Percentiles rank a stretch among this genome's conserved stretches.
These are phyloP conservation scores for Phaffia rhodozyma DNA, from an alignment of 1,284 basidiomycete genomes.

Conservation along the genomic window DNA sequence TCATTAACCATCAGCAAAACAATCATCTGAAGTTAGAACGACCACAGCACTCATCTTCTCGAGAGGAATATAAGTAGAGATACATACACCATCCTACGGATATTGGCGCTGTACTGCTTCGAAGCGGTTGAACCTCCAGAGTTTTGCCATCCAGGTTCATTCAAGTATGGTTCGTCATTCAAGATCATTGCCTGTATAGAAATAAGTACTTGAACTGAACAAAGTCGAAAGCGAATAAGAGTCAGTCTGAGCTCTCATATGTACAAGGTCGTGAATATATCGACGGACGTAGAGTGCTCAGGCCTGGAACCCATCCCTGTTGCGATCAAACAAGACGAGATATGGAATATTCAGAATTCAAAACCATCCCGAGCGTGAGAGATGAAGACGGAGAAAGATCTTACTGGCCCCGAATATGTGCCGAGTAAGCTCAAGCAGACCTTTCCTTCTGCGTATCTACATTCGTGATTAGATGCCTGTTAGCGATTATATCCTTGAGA, in stretches of 20 bases:
- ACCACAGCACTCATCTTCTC: background rate
- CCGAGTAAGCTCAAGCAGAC: slow-evolving; percentile 83
- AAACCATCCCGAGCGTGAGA: background rate
- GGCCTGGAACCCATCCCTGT: slow-evolving; percentile 76
- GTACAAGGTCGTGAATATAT: slow-evolving; percentile 46
- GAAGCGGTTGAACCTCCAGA: slow-evolving; percentile 58
- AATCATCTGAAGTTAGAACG: too few species aligned
- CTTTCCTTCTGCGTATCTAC: slow-evolving; percentile 50
- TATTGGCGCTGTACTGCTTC: slow-evolving; percentile 51
- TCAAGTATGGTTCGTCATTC: slow-evolving; percentile 66
- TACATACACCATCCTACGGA: slow-evolving; percentile 59
- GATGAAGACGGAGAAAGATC: background rate
- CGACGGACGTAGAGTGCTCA: slow-evolving; percentile 49
- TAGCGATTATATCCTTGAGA: background rate
- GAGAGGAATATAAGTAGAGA: background rate
- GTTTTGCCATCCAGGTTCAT: slow-evolving; percentile 72
- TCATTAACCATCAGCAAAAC: too few species aligned
- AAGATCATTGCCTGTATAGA: slow-evolving; percentile 91
- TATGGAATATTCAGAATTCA: background rate
- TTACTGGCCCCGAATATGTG: slow-evolving; percentile 49
- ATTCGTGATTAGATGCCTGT: background rate
- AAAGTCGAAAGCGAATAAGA: slow-evolving; percentile 15
- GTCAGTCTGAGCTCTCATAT: background rate
- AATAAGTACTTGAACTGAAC: slow-evolving; percentile 53
- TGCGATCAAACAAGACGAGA: slow-evolving; percentile 35